phyloP scores from a whole-genome alignment of 129 eudicot species.

The Kitagawia praeruptora region DNA sequence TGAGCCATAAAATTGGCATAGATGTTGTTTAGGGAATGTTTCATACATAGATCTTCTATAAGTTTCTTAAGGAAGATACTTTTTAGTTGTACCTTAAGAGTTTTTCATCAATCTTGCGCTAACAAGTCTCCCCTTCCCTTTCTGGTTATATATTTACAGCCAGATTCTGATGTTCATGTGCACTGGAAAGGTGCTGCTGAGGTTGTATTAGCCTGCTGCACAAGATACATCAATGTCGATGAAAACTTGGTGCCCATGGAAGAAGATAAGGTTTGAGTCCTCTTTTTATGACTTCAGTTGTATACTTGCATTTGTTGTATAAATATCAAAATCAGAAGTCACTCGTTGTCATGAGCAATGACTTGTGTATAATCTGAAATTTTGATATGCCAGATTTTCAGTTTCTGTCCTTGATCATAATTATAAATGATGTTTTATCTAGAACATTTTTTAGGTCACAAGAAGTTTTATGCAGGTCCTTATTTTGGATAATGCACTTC shows the following conservation, averaged over 20 bases:
- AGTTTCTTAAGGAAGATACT: neutral
- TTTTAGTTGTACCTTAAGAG: neutral
- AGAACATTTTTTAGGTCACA: neutral
- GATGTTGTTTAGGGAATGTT: neutral
- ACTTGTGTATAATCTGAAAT: neutral
- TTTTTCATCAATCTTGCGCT: neutral
- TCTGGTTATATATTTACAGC: neutral
- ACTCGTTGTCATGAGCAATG: neutral
- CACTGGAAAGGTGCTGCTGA: constrained; percentile 95
- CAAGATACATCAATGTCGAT: constrained; percentile 55
- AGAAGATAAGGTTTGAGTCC: constrained; percentile 49
- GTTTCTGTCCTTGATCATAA: neutral
- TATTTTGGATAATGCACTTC: neutral
- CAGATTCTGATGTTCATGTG: neutral
- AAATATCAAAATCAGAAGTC: neutral
- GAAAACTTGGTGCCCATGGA: constrained; percentile 39
- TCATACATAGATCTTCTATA: neutral
- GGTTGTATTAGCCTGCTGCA: constrained; percentile 71
- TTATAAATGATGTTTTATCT: neutral
- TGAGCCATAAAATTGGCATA: neutral
- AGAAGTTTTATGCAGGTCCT: neutral
- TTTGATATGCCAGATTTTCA: neutral
- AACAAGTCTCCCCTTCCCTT: neutral
- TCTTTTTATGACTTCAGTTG: neutral
- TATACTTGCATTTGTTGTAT: neutral